These are phyloP conservation scores for Cladorrhinum samala DNA, from an alignment of 495 filamentous ascomycete genomes.

Conservation along the genomic window DNA sequence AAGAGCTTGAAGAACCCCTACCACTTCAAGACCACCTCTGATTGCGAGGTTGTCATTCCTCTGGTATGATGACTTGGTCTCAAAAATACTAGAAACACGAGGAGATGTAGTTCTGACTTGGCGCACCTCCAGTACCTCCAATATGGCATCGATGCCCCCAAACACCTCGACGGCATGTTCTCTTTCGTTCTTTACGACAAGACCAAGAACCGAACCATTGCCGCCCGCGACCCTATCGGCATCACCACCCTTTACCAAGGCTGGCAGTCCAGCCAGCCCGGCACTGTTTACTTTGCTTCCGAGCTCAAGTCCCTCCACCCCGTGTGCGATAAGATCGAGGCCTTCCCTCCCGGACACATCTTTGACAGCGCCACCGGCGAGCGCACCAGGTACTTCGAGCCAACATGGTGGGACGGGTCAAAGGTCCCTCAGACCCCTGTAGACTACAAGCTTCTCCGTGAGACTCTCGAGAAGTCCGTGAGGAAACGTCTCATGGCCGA, in stretches of 20 bases:
- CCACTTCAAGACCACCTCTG: slow-evolving; percentile 94
- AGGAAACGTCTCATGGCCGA: slow-evolving; percentile 97
- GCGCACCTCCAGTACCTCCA: slow-evolving; percentile 77
- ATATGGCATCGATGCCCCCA: slow-evolving; percentile 86
- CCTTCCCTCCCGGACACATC: slow-evolving; percentile 91
- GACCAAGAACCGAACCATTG: slow-evolving; percentile 79
- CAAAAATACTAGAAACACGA: background rate
- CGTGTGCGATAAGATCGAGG: slow-evolving; percentile 90
- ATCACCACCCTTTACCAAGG: slow-evolving; percentile 97
- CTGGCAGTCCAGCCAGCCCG: slow-evolving; percentile 73
- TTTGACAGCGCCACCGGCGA: slow-evolving; percentile 86
- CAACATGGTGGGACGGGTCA: slow-evolving; percentile 83
- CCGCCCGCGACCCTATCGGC: slow-evolving; percentile 93
- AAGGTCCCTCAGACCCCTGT: slow-evolving; percentile 71
- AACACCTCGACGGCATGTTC: slow-evolving; percentile 98
- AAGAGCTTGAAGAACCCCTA: slow-evolving; percentile 75
- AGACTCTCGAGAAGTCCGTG: slow-evolving; percentile 81
- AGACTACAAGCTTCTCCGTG: slow-evolving; percentile 73
- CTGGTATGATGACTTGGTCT: slow-evolving; percentile 55
- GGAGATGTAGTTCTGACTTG: slow-evolving; percentile 3
- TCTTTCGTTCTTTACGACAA: slow-evolving; percentile 97
- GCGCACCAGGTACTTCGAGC: slow-evolving; percentile 81
- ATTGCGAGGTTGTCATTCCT: slow-evolving; percentile 97
- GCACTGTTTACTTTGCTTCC: slow-evolving; percentile 88
- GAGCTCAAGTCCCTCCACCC: slow-evolving; percentile 91